Conservation (phyloP, 1,284 basidiomycete genomes). For the Cutaneotrichosporon sp. region DNA sequence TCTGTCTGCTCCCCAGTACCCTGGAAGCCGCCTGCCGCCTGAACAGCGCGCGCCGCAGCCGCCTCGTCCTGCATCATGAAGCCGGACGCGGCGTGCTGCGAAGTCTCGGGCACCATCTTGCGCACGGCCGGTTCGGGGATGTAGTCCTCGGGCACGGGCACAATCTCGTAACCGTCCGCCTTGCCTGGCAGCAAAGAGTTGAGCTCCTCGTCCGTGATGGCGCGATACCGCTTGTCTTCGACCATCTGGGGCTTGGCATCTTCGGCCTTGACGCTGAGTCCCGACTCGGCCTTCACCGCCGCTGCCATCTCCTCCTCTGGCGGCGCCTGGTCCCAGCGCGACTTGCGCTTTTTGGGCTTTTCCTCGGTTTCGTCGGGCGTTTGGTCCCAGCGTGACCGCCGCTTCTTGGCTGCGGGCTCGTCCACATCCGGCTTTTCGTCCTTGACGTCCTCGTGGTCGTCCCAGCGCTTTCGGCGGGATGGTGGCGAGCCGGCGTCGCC, state of each 20-base stretch:
- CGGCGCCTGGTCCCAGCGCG: constrained; percentile 48
- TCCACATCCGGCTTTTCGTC: constrained; percentile 42
- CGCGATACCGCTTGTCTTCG: constrained; percentile 91
- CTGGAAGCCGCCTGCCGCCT: constrained; percentile 72
- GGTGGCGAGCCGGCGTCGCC: constrained; percentile 57
- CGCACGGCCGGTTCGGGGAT: constrained; percentile 61
- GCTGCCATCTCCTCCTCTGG: constrained; percentile 2
- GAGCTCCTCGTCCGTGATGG: constrained; percentile 92
- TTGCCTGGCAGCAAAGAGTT: constrained; percentile 78
- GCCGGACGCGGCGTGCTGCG: constrained; percentile 60
- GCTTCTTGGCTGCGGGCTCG: constrained; percentile 69
- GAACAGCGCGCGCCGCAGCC: constrained; percentile 75
- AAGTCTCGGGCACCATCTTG: constrained; percentile 47
- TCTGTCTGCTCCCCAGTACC: constrained; percentile 95
- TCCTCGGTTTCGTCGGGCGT: constrained; percentile 54
- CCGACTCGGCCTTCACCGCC: neutral
- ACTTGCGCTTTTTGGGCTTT: constrained; percentile 75
- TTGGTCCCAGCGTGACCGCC: constrained; percentile 95
- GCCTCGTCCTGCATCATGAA: constrained; percentile 96
- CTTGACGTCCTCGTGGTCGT: constrained; percentile 50
- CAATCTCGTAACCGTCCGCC: constrained; percentile 75
- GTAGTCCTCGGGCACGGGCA: constrained; percentile 91
- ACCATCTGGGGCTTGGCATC: constrained; percentile 56
- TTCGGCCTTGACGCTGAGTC: constrained; percentile 21
- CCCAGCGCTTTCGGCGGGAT: constrained; percentile 81